Evolutionary conservation across 805 yeast genomes (phyloP).

Genomic region (Wickerhamomyces ciferrii): DNA sequence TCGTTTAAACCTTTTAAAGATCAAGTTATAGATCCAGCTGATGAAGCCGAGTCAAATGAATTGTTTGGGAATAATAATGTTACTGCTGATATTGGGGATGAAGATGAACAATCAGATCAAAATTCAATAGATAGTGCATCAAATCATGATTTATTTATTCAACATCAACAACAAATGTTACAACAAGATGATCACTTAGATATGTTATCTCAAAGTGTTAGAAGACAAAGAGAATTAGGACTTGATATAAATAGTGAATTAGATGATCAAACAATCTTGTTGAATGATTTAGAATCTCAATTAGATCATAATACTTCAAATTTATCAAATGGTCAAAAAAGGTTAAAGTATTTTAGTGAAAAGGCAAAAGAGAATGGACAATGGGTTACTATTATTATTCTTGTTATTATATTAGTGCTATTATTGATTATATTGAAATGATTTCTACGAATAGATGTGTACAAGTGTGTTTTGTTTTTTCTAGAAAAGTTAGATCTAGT

Average conservation of each 20-base stretch:
- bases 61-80: conserved; percentile 14
- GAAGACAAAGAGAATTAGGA: conserved; percentile 40
- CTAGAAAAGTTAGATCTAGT: no score
- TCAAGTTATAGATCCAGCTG: conserved; percentile 7
- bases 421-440: conserved; percentile 35
- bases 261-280: conserved; percentile 39
- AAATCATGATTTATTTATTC: conserved; percentile 31
- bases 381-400: conserved; percentile 40
- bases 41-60: conserved; percentile 6
- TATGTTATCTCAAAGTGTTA: conserved; percentile 35
- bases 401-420: conserved; percentile 38
- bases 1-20: conserved; percentile 18
- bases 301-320: conserved; percentile 36
- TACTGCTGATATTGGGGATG: neutral
- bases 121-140: conserved; percentile 14
- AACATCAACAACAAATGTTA: conserved; percentile 42
- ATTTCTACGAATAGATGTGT: neutral
- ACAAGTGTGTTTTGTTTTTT: no score
- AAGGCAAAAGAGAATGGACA: conserved; percentile 43
- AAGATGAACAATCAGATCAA: conserved; percentile 4
- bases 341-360: conserved; percentile 32
- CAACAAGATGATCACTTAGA: conserved; percentile 41
- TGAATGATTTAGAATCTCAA: conserved; percentile 45
- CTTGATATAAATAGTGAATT: conserved; percentile 42
- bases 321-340: conserved; percentile 33